These are phyloP conservation scores for Ramaria sp. DNA, from an alignment of 768 basidiomycete genomes.

Conservation along the genomic window DNA sequence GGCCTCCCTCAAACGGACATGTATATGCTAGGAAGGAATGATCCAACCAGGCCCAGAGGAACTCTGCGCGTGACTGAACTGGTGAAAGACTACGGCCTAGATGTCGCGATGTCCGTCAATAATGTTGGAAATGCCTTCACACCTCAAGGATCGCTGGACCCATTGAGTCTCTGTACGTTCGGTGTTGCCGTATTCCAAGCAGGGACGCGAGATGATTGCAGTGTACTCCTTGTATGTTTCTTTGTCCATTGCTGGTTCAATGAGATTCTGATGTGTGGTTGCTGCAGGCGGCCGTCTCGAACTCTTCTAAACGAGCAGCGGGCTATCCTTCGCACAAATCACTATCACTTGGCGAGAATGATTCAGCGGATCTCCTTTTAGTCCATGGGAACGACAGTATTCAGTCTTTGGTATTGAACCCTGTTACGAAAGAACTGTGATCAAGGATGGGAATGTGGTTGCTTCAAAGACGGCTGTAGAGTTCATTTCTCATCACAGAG, in stretches of 20 bases:
- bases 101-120: constrained; percentile 48
- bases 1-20: constrained; percentile 54
- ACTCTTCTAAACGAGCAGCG: constrained; percentile 40
- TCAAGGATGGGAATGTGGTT: constrained; percentile 34
- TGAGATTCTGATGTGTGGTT: constrained; percentile 6
- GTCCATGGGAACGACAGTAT: constrained; percentile 36
- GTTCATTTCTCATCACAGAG: not conserved
- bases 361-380: constrained; percentile 47
- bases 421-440: constrained; percentile 40
- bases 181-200: constrained; percentile 51
- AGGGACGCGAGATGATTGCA: constrained; percentile 35
- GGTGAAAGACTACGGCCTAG: constrained; percentile 31
- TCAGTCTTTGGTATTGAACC: constrained; percentile 38
- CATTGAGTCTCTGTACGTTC: constrained; percentile 46
- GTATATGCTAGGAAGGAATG: constrained; percentile 51
- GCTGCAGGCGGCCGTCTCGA: constrained; percentile 37
- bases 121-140: constrained; percentile 61
- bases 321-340: constrained; percentile 21
- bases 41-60: constrained; percentile 29
- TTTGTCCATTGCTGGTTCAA: not conserved
- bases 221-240: constrained; percentile 34
- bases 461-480: constrained; percentile 16
- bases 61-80: constrained; percentile 43
- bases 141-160: constrained; percentile 55
- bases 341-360: constrained; percentile 29